Percentiles rank a stretch among this genome's conserved stretches.
Evolutionary conservation across 306 rosid genomes (phyloP).

Genomic region (Quercus rubra): DNA sequence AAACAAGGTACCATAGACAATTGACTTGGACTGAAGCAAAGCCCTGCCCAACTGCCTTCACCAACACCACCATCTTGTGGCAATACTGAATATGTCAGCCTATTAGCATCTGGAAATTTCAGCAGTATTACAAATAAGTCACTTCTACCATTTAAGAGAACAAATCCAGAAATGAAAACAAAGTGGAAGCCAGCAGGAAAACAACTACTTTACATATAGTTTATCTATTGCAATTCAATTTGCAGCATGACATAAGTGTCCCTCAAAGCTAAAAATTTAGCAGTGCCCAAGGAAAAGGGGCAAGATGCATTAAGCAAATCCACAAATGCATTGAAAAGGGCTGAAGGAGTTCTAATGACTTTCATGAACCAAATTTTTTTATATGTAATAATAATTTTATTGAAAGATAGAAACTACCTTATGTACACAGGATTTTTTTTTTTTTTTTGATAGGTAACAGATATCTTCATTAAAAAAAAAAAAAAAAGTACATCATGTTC

Average conservation of each 20-base stretch:
- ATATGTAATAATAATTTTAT: too few relatives aligned
- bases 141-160: conserved; percentile 20
- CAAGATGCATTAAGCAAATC: too few relatives aligned
- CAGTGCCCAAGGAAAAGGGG: background rate
- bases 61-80: conserved; percentile 75
- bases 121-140: conserved; percentile 17
- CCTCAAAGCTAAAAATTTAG: background rate
- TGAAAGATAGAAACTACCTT: too few relatives aligned
- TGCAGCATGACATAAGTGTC: background rate
- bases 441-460: too few relatives aligned
- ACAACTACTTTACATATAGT: background rate
- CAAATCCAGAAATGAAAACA: background rate
- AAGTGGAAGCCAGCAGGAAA: conserved; percentile 3
- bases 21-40: conserved; percentile 80
- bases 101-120: conserved; percentile 57
- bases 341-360: background rate
- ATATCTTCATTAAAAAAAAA: too few relatives aligned
- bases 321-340: background rate
- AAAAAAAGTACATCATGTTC: too few relatives aligned
- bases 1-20: conserved; percentile 56
- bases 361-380: background rate
- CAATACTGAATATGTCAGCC: conserved; percentile 68
- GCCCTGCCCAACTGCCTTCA: conserved; percentile 93
- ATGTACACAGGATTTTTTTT: too few relatives aligned
- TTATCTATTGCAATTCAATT: background rate